Base-by-base conservation (phyloP, 352 stramenopile species). In the Pilasporangium apinafurcum region DNA sequence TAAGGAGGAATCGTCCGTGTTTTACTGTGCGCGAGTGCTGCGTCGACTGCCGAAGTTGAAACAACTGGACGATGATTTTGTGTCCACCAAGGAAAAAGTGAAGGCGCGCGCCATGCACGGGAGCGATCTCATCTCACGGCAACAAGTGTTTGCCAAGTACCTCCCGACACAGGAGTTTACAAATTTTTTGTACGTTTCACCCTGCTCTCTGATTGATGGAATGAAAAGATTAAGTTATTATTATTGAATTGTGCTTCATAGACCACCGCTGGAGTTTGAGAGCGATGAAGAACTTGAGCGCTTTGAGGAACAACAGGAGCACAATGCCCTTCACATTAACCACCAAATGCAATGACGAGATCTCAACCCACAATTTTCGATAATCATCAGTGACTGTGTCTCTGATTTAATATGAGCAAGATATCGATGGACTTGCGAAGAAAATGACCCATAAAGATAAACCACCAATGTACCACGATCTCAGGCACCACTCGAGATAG, bases 71-170 rank as follows among this genome's bases (percentile, higher is more conserved):
- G 50, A 54, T 4, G 59, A 87, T 35, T 38, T 53, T 5, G 63
- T 78, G n/a, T 80, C 68, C 1, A 65, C 68, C 13, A 83, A 77
- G 39, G 75, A 88, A 42, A 87, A 87, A 51, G 63, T 86, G 44
- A 91, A 91, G 47, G 73, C 75, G 17, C 57, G 79, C 10, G 73
- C 62, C 14, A 83, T 91, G 68, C 78, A 91, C 47, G 78, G 78
- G 31, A 72, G 67, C 50, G 78, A 91, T 36, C 48, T 80, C 6
- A 57, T 48, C 24, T 64, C 72, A 5, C 68, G 78, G n/a, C 64
- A 65, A n/a, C 48, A 61, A 16, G 65, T 86, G 41, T 76, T 84
- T 9, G 53, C 66, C 16, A 77, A 67, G 35, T 67, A 78, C 34
- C 47, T 91, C 1, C 65, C 73, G 0, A 48, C 45, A 8, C 53